A percentile compares a stretch with the other conserved stretches of the same genome.
These are phyloP conservation scores for Knoxdaviesia proteae DNA, from an alignment of 2,329 filamentous ascomycete species.

Conservation along the genomic window DNA sequence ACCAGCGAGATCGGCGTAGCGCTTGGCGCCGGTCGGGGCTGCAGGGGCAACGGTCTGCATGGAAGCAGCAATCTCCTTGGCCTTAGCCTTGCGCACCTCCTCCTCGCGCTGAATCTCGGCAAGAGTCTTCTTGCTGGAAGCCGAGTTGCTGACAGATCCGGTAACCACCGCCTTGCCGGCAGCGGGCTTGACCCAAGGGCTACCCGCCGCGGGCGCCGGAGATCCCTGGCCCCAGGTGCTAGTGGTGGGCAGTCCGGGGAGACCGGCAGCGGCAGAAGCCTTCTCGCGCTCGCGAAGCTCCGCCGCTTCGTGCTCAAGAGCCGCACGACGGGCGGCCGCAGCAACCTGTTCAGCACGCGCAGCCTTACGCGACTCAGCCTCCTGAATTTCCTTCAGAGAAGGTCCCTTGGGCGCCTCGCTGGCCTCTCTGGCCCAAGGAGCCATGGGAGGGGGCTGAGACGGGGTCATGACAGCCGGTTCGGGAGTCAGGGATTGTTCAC, in stretches of 20 bases:
- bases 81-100: slow-evolving; percentile 68
- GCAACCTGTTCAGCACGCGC: slow-evolving; percentile 73
- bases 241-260: slow-evolving; percentile 63
- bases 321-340: slow-evolving; percentile 53
- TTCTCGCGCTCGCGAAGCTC: slow-evolving; percentile 38
- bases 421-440: slow-evolving; percentile 85
- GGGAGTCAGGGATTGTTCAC: slow-evolving; percentile 64
- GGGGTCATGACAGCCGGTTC: slow-evolving; percentile 21
- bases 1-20: slow-evolving; percentile 83
- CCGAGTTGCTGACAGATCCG: slow-evolving; percentile 7
- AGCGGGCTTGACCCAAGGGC: slow-evolving; percentile 47
- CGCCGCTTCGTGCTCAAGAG: slow-evolving; percentile 58
- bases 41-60: slow-evolving; percentile 13
- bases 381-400: slow-evolving; percentile 90
- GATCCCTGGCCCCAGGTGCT: slow-evolving; percentile 78
- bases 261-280: slow-evolving; percentile 29
- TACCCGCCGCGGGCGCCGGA: slow-evolving; percentile 39
- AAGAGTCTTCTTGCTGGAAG: slow-evolving; percentile 58
- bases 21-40: slow-evolving; percentile 44
- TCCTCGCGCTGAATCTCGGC: slow-evolving; percentile 96
- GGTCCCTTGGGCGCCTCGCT: slow-evolving; percentile 61
- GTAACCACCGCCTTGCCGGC: slow-evolving; percentile 18
- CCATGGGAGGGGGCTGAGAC: slow-evolving; percentile 47
- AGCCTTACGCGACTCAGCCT: slow-evolving; percentile 80
- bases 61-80: slow-evolving; percentile 28